Evolutionary conservation across 352 stramenopile genomes (phyloP).

Genomic region (Globisporangium nagaii): DNA sequence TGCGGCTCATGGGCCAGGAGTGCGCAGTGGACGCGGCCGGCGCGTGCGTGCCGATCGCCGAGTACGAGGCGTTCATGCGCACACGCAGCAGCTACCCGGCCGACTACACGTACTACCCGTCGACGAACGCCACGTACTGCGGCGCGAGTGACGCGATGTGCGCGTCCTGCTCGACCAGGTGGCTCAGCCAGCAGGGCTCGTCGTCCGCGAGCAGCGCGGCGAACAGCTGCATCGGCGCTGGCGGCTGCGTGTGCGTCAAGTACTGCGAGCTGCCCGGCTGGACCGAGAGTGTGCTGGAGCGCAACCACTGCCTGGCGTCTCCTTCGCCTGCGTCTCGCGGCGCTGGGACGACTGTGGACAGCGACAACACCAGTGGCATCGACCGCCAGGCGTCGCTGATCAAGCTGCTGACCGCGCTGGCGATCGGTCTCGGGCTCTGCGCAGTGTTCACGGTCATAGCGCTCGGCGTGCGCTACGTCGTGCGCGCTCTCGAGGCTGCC

Average conservation of each 20-base stretch:
- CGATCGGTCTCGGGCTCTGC: slow-evolving; percentile 3
- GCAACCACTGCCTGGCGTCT: neutral
- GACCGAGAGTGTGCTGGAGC: slow-evolving; percentile 16
- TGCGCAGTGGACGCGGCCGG: slow-evolving; percentile 29
- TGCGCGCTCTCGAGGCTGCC: neutral
- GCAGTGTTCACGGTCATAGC: neutral
- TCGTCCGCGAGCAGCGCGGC: slow-evolving; percentile 6
- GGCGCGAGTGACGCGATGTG: slow-evolving; percentile 22
- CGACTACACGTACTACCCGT: slow-evolving; percentile 26
- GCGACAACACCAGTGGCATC: neutral
- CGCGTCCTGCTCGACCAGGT: slow-evolving; percentile 15
- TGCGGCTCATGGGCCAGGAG: slow-evolving; percentile 12
- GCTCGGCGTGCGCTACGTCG: neutral
- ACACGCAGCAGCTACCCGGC: slow-evolving; percentile 24
- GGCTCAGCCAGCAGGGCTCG: slow-evolving; percentile 15
- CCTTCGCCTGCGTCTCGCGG: neutral
- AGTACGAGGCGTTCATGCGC: slow-evolving; percentile 19
- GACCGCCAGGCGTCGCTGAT: neutral
- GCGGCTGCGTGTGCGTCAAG: slow-evolving; percentile 36
- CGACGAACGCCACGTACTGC: slow-evolving; percentile 31
- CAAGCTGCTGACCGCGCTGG: slow-evolving; percentile 6
- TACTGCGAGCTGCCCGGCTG: slow-evolving; percentile 24
- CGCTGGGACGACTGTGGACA: no score
- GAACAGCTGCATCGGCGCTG: slow-evolving; percentile 25
- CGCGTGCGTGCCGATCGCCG: slow-evolving; percentile 22